Evolutionary conservation across 495 filamentous ascomycete genomes (phyloP).

Genomic region (Copromyces sp.): DNA sequence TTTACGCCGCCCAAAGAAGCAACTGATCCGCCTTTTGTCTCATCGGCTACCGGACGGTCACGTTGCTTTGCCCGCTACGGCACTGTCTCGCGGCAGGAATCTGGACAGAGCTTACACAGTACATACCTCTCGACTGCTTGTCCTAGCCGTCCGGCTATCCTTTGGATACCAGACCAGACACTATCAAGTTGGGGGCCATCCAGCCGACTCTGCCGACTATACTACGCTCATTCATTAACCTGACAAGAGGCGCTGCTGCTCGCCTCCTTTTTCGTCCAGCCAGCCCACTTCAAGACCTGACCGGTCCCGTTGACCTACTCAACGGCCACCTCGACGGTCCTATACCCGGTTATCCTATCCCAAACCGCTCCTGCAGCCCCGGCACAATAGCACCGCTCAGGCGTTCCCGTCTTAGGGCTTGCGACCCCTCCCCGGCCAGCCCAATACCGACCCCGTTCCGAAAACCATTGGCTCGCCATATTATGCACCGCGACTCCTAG

Average conservation of each 20-base stretch:
- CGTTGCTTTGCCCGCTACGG: neutral
- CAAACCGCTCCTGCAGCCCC: conserved; percentile 17
- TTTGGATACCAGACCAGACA: neutral
- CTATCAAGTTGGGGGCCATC: neutral
- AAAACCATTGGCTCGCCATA: conserved; percentile 22
- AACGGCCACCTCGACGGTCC: conserved; percentile 9
- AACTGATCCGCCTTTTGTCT: neutral
- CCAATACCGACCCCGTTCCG: conserved; percentile 19
- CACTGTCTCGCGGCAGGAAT: neutral
- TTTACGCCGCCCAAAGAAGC: neutral
- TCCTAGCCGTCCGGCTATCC: neutral
- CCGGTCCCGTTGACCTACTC: conserved; percentile 9
- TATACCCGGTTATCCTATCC: conserved; percentile 1
- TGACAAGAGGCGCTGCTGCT: neutral
- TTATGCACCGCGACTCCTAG: conserved; percentile 23
- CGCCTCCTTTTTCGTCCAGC: neutral
- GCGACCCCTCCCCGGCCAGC: conserved; percentile 15
- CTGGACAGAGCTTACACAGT: neutral
- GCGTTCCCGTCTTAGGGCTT: conserved; percentile 4
- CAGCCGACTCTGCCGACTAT: neutral
- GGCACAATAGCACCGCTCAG: conserved; percentile 11
- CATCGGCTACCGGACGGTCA: neutral
- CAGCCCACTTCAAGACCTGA: conserved; percentile 1
- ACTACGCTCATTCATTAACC: neutral
- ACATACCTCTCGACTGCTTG: neutral